phyloP scores from a whole-genome alignment of 2,329 filamentous ascomycete genomes.

The Clonostachys sp. region DNA sequence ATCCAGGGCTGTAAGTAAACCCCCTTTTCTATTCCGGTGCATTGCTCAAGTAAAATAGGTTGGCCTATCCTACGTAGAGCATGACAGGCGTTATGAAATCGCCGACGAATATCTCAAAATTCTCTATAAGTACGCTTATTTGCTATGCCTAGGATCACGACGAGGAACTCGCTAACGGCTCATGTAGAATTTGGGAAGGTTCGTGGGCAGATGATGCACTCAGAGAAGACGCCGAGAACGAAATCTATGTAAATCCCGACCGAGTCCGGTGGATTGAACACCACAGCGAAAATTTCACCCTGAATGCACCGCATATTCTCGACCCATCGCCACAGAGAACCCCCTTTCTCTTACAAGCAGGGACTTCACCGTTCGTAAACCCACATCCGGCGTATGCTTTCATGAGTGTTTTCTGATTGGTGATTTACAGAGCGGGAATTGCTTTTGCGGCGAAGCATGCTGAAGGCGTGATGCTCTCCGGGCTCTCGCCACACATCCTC shows the following conservation, averaged over 20 bases:
- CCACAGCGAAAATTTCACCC: constrained; percentile 38
- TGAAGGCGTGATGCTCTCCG: constrained; percentile 56
- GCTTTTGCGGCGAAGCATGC: constrained; percentile 53
- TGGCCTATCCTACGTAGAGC: constrained; percentile 23
- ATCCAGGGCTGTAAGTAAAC: no score
- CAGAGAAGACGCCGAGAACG: constrained; percentile 40
- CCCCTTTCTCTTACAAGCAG: constrained; percentile 52
- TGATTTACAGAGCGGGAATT: constrained; percentile 39
- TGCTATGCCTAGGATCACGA: constrained; percentile 6
- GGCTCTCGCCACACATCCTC: constrained; percentile 30
- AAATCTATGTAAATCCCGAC: constrained; percentile 36
- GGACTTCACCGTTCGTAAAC: constrained; percentile 40
- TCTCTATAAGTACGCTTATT: constrained; percentile 48
- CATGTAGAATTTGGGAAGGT: constrained; percentile 46
- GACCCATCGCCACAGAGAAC: constrained; percentile 40
- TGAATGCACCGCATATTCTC: constrained; percentile 33
- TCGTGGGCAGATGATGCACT: constrained; percentile 56
- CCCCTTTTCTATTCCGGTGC: no score
- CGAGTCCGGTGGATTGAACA: constrained; percentile 58
- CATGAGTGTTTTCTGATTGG: constrained; percentile 23
- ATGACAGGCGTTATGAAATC: constrained; percentile 56
- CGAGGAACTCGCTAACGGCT: constrained; percentile 6
- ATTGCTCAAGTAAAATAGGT: no score
- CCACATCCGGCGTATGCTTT: constrained; percentile 59
- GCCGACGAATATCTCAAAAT: constrained; percentile 59